Base-by-base conservation (phyloP, 441 rosid species). In the Codiaeum variegatum region DNA sequence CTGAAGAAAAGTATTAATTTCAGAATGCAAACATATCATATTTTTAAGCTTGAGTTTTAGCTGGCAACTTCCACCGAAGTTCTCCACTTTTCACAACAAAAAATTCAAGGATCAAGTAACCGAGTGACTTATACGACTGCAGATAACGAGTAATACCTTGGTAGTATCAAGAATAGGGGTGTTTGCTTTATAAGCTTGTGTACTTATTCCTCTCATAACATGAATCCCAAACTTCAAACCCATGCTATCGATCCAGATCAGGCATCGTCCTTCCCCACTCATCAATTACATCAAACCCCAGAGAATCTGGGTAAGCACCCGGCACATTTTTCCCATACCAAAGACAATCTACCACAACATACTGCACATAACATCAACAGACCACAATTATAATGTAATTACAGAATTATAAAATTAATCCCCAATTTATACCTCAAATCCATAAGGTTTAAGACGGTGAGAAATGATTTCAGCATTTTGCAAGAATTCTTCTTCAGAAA, bases 171-270 rank as follows among this genome's bases (percentile, higher is more conserved):
- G 70, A 76, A 94, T 91, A 13, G 83, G 92, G 42, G 90, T 83
- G 80, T 92, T 88, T 10, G 88, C 92, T 75, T 87, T 85, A 77
- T 87, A 85, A 54, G 99, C 98, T 69, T 95, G 99, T 68, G 90
- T 85, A 74, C 99, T 95, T 74, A 92, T 85, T 62, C 98, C 99
- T 75, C 91, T 88, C 98, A 94, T 94, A 58, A 92, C 91, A 83
- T 95, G 98, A 81, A 92, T 88, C 75, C 99, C 99, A 78, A 95
- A 92, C 87, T 90, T 95, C 81, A 95, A 83, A 79, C 97, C 98
- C 92, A 88, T 85, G 72, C 73, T 38, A 95, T 72, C 98, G 76
- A 24, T 5, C 79, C 0, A 93, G 94, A 80, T 91, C 97, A 16
- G 98, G 99, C 38, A 88, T 80, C 86, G 86, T 68, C 76, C 99